Conservation (phyloP, 768 basidiomycete genomes). For the Coprinellus micaceus region DNA sequence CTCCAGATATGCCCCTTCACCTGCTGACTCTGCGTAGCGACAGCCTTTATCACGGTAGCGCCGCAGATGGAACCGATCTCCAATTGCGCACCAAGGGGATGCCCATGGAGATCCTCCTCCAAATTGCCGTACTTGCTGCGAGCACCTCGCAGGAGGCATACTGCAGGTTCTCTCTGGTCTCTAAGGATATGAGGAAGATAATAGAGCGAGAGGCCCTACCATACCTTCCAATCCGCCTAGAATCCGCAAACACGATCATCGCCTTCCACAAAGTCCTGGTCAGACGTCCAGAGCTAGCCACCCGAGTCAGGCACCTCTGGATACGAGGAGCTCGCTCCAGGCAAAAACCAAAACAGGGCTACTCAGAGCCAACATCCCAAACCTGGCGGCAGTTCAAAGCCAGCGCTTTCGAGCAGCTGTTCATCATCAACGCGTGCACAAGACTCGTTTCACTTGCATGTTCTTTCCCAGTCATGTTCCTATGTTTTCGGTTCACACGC, state of each 20-base stretch:
- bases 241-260: constrained; percentile 7
- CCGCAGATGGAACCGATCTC: not conserved
- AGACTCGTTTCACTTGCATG: constrained; percentile 10
- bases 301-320: constrained; percentile 3
- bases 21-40: not conserved
- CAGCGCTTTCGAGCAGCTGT: constrained; percentile 9
- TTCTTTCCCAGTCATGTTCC: constrained; percentile 11
- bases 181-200: not conserved
- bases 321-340: constrained; percentile 1
- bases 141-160: constrained; percentile 4
- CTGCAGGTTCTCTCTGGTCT: not conserved
- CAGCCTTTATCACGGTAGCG: not conserved
- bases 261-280: constrained; percentile 3
- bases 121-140: constrained; percentile 3
- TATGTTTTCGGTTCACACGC: constrained; percentile 8
- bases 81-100: not conserved
- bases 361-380: constrained; percentile 6
- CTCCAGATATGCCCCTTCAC: too few species aligned
- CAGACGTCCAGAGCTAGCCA: constrained; percentile 3
- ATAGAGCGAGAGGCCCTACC: constrained; percentile 6
- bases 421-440: constrained; percentile 8
- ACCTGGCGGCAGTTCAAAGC: constrained; percentile 11
- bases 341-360: constrained; percentile 6
- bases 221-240: constrained; percentile 8
- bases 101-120: constrained; percentile 5